phyloP scores from a whole-genome alignment of 148 eudicot species.

The Nepenthes gracilis region DNA sequence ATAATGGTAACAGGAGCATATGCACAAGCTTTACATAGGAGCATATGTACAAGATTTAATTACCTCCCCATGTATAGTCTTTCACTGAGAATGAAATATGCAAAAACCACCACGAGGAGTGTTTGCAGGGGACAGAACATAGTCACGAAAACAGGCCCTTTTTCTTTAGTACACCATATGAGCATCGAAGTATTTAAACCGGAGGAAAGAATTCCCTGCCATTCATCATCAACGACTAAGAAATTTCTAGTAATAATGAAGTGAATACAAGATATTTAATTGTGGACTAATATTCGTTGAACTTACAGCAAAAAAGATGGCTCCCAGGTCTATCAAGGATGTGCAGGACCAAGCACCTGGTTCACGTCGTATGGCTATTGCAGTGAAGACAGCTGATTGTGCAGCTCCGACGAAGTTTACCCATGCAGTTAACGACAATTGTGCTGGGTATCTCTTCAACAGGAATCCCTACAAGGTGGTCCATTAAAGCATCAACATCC shows the following conservation, averaged over 20 bases:
- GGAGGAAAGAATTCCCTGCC: slow-evolving; percentile 41
- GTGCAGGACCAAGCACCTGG: slow-evolving; percentile 18
- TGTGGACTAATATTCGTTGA: not conserved
- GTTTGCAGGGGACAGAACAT: slow-evolving; percentile 41
- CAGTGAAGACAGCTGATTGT: slow-evolving; percentile 32
- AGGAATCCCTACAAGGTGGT: slow-evolving; percentile 23
- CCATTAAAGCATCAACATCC: not conserved
- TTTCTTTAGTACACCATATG: slow-evolving; percentile 24
- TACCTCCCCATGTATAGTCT: slow-evolving; percentile 41
- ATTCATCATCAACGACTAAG: not conserved
- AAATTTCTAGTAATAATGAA: not conserved
- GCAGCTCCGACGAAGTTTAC: slow-evolving; percentile 40
- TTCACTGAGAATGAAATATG: slow-evolving; percentile 36
- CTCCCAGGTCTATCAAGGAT: slow-evolving; percentile 24
- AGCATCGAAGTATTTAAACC: slow-evolving; percentile 31
- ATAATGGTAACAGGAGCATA: not conserved
- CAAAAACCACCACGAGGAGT: slow-evolving; percentile 27
- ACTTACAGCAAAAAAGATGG: slow-evolving; percentile 37
- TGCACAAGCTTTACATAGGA: too few relatives aligned
- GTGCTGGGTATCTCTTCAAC: slow-evolving; percentile 39
- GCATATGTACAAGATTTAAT: not conserved
- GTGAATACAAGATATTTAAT: too few relatives aligned
- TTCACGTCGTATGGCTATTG: slow-evolving; percentile 21
- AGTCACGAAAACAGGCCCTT: slow-evolving; percentile 37
- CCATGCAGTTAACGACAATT: slow-evolving; percentile 35